Evolutionary conservation across 2,329 filamentous ascomycete species (phyloP).

Genomic region (Verticillium dahliae): DNA sequence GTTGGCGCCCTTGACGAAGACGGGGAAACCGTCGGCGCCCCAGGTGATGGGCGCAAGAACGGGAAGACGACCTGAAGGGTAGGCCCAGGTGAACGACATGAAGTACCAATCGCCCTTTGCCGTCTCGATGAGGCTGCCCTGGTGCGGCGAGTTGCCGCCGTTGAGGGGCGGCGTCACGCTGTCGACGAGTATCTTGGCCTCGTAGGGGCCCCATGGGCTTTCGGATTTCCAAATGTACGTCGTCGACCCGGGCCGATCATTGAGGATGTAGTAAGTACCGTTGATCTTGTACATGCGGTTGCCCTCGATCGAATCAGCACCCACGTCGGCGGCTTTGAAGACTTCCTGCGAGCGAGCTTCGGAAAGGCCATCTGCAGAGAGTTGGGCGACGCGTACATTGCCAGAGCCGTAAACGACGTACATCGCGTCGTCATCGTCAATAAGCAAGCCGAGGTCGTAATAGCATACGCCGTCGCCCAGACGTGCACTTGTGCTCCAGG

Average conservation of each 20-base stretch:
- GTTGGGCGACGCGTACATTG: constrained; percentile 41
- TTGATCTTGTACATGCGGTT: constrained; percentile 51
- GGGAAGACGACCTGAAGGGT: constrained; percentile 50
- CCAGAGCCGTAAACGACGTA: constrained; percentile 49
- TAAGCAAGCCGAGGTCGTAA: constrained; percentile 51
- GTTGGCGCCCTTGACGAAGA: constrained; percentile 29
- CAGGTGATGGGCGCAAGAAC: constrained; percentile 49
- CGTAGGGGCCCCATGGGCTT: constrained; percentile 47
- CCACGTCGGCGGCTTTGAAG: constrained; percentile 28
- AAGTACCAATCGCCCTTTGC: constrained; percentile 50
- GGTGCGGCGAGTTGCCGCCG: constrained; percentile 40
- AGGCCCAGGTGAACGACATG: constrained; percentile 48
- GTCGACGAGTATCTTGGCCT: constrained; percentile 33
- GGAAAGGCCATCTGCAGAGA: constrained; percentile 39
- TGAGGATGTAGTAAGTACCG: constrained; percentile 48
- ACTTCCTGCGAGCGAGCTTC: constrained; percentile 37
- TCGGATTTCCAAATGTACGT: constrained; percentile 43
- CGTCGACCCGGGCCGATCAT: constrained; percentile 34
- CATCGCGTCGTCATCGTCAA: constrained; percentile 53
- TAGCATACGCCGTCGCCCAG: constrained; percentile 37
- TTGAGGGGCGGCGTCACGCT: constrained; percentile 33
- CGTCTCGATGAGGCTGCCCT: constrained; percentile 49
- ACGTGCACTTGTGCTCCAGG: constrained; percentile 31
- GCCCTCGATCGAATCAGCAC: constrained; percentile 36
- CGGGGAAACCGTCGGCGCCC: constrained; percentile 44